Evolutionary conservation across 495 filamentous ascomycete genomes (phyloP), one percentile per base, ranked within the genome.

Genomic region (Amphirosellinia nigrospora): DNA sequence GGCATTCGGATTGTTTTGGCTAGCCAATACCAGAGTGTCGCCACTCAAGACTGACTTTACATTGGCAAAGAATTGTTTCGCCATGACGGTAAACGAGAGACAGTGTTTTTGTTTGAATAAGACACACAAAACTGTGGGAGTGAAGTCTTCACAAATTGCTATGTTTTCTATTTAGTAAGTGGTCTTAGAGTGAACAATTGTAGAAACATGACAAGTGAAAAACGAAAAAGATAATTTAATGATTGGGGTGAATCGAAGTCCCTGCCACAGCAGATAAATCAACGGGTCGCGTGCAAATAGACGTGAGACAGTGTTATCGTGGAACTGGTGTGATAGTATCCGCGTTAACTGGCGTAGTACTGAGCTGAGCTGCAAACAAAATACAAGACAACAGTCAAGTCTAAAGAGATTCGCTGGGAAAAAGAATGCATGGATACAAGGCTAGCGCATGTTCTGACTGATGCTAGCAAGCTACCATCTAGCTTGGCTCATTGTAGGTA

Each of bases 11-110:
- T 91, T 89, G 75, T 91, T 86, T 77, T 90, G 89, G 61, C 83
- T 87, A 74, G 90, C 86, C 74, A 98, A 84, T 69, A 98, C 84
- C 32, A 98, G 80, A 15, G 93, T 97, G 83, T 98, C 96, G 66
- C 96, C 96, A 70, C 94, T 97, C 70, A 94, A 83, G 56, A 96
- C 94, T 66, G 89, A 91, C 86, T 99, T 99, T 76, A 98, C 94
- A 74, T 91, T 94, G 74, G 91, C 96, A 77, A 83, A 72, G 71
- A 81, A 82, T 76, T 86, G 73, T 68, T 79, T 80, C 26, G 80
- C 71, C 78, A 82, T 82, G 32, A 61, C 69, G 80, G 80, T 68
- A 28, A 50, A 46, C 43, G 59, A 68, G 41, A 58, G 69, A 66
- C 11, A 4, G 41, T 43, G 65, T 16, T 43, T 43, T 30, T 53